Base-by-base conservation (phyloP, 306 rosid species). In the Cucurbita pepo region DNA sequence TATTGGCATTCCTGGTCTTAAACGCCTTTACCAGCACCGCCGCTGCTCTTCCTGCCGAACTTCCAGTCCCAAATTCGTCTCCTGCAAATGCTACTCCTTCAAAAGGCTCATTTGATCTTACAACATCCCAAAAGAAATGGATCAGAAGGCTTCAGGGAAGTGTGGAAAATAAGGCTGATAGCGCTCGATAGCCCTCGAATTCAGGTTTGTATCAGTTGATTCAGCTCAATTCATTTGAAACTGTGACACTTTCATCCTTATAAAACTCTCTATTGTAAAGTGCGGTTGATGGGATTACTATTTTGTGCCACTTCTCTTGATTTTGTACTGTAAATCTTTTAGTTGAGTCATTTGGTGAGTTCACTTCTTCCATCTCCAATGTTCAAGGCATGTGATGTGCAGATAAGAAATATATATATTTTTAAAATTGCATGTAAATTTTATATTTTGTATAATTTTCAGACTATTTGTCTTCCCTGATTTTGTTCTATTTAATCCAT, bases 11-110 rank as follows among this genome's bases (percentile, higher is more conserved):
- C 77, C 71, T 89, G 76, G 89, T 91, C 72, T 83, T 94, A 13
- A 94, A 91, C 80, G 96, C 85, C 66, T 94, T 94, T 76, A 94
- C 97, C 2, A 91, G 97, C 87, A 82, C 95, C 37, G 97, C 99
- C 53, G 73, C 99, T 36, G 99, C 99, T n/a, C 88, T 94, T 69
- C 97, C 97, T 57, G 99, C 99, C 1, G 99, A 94, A 82, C 96
- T 91, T 77, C 96, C 98, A 9, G 72, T 51, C 61, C 10, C 85
- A 22, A 81, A 78, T 71, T 82, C 85, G 51, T 73, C 85, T 19
- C 79, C 74, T 71, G 78, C 74, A 51, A 67, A 73, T 47, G n/a
- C 69, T 69, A 71, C 79, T 30, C 64, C 88, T 64, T 74, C 66
- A 44, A 34, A 74, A 10, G 78, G 69, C 8, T 41, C 76, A 44